phyloP scores from a whole-genome alignment of 1,284 basidiomycete genomes.

The Sparassis latifolia region DNA sequence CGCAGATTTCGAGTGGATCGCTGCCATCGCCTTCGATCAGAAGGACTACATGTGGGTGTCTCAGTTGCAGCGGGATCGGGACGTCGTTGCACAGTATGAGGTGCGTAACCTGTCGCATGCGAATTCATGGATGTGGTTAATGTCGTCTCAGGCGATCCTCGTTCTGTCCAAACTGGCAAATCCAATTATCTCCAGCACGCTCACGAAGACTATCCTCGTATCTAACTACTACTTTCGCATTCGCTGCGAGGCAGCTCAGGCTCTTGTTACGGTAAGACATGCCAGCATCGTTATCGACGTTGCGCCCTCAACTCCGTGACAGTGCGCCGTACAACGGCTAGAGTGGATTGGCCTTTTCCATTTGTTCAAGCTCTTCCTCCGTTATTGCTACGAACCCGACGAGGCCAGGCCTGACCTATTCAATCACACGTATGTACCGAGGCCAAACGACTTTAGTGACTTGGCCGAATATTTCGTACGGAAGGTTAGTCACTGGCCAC shows the following conservation, averaged over 20 bases:
- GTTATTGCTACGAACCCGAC: constrained; percentile 86
- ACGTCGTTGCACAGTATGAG: constrained; percentile 97
- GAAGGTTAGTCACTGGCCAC: constrained; percentile 50
- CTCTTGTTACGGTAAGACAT: constrained; percentile 72
- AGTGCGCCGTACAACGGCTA: constrained; percentile 79
- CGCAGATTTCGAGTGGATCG: constrained; percentile 99
- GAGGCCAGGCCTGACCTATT: constrained; percentile 76
- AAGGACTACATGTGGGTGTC: constrained; percentile 99
- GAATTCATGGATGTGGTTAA: not conserved
- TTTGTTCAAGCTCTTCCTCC: constrained; percentile 92
- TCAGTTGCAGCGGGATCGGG: constrained; percentile 92
- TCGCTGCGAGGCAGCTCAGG: constrained; percentile 89
- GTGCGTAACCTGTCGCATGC: constrained; percentile 36
- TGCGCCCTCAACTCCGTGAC: constrained; percentile 4
- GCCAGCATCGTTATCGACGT: not conserved
- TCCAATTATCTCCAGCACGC: constrained; percentile 85
- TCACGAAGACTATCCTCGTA: constrained; percentile 91
- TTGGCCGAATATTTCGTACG: constrained; percentile 92
- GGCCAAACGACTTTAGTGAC: constrained; percentile 92
- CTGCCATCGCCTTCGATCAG: constrained; percentile 87
- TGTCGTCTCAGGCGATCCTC: constrained; percentile 63
- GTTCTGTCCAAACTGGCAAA: constrained; percentile 80
- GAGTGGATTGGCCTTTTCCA: constrained; percentile 93
- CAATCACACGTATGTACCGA: constrained; percentile 79
- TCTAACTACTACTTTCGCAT: constrained; percentile 98